Evolutionary conservation across 441 rosid genomes (phyloP).

Genomic region (Erysimum pusillum): DNA sequence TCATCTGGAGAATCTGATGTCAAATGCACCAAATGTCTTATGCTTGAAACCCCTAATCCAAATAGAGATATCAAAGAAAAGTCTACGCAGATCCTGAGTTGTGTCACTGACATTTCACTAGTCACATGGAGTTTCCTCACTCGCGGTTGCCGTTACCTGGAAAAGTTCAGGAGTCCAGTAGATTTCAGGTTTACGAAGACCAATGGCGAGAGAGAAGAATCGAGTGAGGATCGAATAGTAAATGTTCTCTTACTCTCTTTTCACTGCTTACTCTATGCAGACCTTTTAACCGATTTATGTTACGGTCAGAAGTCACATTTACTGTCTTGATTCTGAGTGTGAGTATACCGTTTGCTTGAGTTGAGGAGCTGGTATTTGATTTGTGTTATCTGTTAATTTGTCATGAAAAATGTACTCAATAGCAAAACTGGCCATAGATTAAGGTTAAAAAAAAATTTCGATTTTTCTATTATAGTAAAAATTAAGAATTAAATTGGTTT

Average conservation of each 20-base stretch:
- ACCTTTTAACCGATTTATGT: slow-evolving; percentile 54
- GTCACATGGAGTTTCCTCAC: slow-evolving; percentile 62
- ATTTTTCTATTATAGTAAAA: too few relatives aligned
- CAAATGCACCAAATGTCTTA: slow-evolving; percentile 58
- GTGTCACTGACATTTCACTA: slow-evolving; percentile 49
- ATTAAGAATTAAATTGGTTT: too few relatives aligned
- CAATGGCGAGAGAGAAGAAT: slow-evolving; percentile 22
- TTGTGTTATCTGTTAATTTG: slow-evolving; percentile 9
- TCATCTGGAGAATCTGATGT: slow-evolving; percentile 28
- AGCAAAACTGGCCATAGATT: background rate
- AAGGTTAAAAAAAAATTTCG: too few relatives aligned
- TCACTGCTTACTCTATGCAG: slow-evolving; percentile 69
- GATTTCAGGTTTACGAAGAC: slow-evolving; percentile 49
- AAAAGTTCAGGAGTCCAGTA: slow-evolving; percentile 54
- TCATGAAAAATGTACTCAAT: slow-evolving; percentile 4
- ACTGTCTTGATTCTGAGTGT: slow-evolving; percentile 30
- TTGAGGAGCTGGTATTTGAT: background rate
- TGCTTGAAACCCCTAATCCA: slow-evolving; percentile 35
- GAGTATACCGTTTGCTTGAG: background rate
- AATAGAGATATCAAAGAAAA: slow-evolving; percentile 47
- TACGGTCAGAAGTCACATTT: slow-evolving; percentile 51
- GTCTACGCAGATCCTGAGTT: slow-evolving; percentile 49
- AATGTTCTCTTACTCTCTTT: slow-evolving; percentile 57
- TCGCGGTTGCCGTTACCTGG: slow-evolving; percentile 52
- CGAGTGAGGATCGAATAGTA: slow-evolving; percentile 37